Evolutionary conservation across 2,329 filamentous ascomycete genomes (phyloP), one percentile per base, ranked within the genome.

Genomic region (Cladorrhinum sp.): DNA sequence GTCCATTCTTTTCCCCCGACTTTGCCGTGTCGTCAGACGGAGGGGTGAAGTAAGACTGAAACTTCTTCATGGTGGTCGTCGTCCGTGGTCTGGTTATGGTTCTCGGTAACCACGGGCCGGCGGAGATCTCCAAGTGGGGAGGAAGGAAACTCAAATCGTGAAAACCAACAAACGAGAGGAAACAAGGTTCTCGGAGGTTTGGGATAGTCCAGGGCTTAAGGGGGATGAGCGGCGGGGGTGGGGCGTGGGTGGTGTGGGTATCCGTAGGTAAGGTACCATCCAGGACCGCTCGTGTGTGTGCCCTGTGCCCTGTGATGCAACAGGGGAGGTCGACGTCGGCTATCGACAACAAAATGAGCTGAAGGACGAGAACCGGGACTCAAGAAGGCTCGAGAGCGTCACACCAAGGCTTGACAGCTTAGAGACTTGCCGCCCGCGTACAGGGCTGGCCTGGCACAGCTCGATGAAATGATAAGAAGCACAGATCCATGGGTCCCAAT

Each of bases 11-110:
- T n/a, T 25, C 27, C 22, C 18, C 50, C 13, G 41, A 53, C 52
- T 60, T 10, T 29, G 45, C 49, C 22, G 53, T 57, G 50, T 54
- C 58, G 27, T 50, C 20, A 8, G 55, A 32, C 3, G 57, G 22
- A 25, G 64, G 60, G 2, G 64, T 55, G 55, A 64, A 59, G 41
- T 65, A 65, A 36, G 64, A 63, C 55, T 64, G 60, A 22, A 64
- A 64, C 56, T 62, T 64, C 54, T 65, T 65, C 62, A 62, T 65
- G 23, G 41, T 61, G 62, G 56, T 36, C 48, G 54, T 57, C 58
- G 25, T 45, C 38, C 25, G 23, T 2, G 16, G 24, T 29, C 25
- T 45, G 52, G 24, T 49, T 49, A 32, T 49, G 52, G 20, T 55
- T 55, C 20, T 32, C 36, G 20, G 52, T 55, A 41, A 55, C 32